phyloP scores from a whole-genome alignment of 2,329 filamentous ascomycete genomes.

The Paramyrothecium sp. region DNA sequence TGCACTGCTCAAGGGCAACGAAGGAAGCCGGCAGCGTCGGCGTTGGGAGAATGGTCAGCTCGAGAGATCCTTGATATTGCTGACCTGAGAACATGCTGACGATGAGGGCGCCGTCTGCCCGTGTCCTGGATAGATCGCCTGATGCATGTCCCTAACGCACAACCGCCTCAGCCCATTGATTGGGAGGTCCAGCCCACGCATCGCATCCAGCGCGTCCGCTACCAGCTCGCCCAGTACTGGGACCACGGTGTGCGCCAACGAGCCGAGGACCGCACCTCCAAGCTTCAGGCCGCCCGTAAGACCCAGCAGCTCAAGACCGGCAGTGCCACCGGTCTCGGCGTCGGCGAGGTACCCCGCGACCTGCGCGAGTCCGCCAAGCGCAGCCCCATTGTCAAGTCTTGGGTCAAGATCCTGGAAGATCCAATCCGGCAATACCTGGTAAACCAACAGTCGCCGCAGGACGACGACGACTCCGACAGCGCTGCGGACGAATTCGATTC shows the following conservation, averaged over 20 bases:
- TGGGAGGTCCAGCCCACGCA: slow-evolving; percentile 83
- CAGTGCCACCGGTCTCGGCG: slow-evolving; percentile 40
- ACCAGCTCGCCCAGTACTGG: slow-evolving; percentile 86
- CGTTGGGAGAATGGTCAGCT: slow-evolving; percentile 87
- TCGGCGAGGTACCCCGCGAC: slow-evolving; percentile 71
- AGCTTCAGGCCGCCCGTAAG: slow-evolving; percentile 41
- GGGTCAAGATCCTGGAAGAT: slow-evolving; percentile 82
- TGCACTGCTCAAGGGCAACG: slow-evolving; percentile 80
- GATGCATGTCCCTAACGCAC: slow-evolving; percentile 79
- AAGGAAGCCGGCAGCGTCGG: slow-evolving; percentile 81
- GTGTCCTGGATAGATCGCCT: slow-evolving; percentile 65
- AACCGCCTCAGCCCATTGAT: slow-evolving; percentile 79
- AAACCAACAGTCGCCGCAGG: slow-evolving; percentile 31
- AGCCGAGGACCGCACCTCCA: slow-evolving; percentile 44
- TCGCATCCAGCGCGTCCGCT: slow-evolving; percentile 75
- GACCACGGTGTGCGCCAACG: slow-evolving; percentile 56
- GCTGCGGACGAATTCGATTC: slow-evolving; percentile 42
- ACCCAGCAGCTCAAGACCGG: slow-evolving; percentile 41
- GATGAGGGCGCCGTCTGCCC: not conserved
- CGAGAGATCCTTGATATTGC: slow-evolving; percentile 3
- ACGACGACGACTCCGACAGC: slow-evolving; percentile 17
- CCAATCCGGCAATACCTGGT: slow-evolving; percentile 77
- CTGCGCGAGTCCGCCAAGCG: slow-evolving; percentile 80
- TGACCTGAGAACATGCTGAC: slow-evolving; percentile 11
- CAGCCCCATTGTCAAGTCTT: slow-evolving; percentile 70